phyloP scores from a whole-genome alignment of 2,329 filamentous ascomycete genomes.

The Aotearoamyces nothofagi region DNA sequence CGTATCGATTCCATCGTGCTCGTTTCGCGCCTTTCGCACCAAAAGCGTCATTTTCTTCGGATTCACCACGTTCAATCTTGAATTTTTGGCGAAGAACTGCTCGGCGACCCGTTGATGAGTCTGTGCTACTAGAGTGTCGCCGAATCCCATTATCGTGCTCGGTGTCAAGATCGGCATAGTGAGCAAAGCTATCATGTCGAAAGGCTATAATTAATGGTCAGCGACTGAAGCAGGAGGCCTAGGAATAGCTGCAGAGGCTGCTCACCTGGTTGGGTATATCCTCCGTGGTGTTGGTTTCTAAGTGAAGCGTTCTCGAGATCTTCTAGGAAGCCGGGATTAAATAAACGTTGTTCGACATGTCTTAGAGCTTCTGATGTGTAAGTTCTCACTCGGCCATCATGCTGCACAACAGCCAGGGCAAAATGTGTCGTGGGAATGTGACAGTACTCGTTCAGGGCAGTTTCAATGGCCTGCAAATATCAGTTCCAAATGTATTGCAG shows the following conservation, averaged over 20 bases:
- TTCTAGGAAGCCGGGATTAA: neutral
- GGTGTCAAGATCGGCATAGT: neutral
- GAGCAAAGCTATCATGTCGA: neutral
- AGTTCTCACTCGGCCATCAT: conserved; percentile 2
- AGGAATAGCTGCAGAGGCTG: too few relatives aligned
- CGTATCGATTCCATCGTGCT: conserved; percentile 2
- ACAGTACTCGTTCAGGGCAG: conserved; percentile 2
- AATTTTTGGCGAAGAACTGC: neutral
- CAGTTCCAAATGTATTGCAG: too few relatives aligned
- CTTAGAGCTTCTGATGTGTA: conserved; percentile 2
- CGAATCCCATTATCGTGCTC: neutral
- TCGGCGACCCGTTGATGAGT: neutral
- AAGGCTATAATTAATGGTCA: neutral
- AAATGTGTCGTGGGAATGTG: conserved; percentile 2
- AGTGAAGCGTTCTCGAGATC: neutral
- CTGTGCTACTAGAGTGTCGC: conserved; percentile 2
- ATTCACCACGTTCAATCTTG: neutral
- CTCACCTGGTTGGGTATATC: too few relatives aligned
- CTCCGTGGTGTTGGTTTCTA: too few relatives aligned
- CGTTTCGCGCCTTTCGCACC: neutral
- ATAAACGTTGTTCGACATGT: neutral
- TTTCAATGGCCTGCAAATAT: conserved; percentile 2
- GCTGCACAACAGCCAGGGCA: conserved; percentile 1
- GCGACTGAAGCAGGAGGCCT: neutral
- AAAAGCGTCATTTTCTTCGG: conserved; percentile 1